These are phyloP conservation scores for Dothistroma pini DNA, from an alignment of 2,329 filamentous ascomycete species.

Conservation along the genomic window DNA sequence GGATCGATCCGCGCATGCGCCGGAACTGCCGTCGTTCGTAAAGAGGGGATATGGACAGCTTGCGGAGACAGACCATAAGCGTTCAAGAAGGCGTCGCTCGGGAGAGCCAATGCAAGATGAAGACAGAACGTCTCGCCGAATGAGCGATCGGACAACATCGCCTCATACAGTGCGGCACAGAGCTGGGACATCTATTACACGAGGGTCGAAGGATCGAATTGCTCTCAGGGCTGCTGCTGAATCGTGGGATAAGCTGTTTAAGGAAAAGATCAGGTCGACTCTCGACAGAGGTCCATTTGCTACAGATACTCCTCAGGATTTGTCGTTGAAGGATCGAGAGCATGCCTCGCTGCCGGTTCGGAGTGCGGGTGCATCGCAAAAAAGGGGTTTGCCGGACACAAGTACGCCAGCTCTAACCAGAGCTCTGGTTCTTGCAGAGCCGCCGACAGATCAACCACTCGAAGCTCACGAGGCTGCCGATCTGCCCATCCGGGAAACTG, in stretches of 20 bases:
- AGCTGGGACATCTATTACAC: neutral
- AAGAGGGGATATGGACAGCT: conserved; percentile 26
- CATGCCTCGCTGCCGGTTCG: neutral
- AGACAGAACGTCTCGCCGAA: neutral
- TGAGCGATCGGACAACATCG: neutral
- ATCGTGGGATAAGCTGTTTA: neutral
- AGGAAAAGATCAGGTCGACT: neutral
- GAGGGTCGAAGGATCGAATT: neutral
- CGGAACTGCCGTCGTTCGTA: conserved; percentile 30
- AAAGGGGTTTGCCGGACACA: too few species aligned
- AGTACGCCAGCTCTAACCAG: too few species aligned
- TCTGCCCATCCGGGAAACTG: too few species aligned
- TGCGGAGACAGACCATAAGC: conserved; percentile 6
- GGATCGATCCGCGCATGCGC: neutral
- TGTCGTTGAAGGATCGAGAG: neutral
- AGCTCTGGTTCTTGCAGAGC: too few species aligned
- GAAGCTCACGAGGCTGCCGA: too few species aligned
- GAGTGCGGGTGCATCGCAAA: too few species aligned
- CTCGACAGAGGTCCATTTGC: neutral
- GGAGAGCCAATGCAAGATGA: neutral
- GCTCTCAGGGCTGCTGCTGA: neutral
- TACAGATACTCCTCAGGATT: neutral
- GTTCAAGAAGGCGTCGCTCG: neutral
- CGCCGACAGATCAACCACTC: too few species aligned
- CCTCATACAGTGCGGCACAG: neutral